Evolutionary conservation across 2,329 filamentous ascomycete genomes (phyloP), one percentile per base, ranked within the genome.

Genomic region (Fusarium agapanthi): DNA sequence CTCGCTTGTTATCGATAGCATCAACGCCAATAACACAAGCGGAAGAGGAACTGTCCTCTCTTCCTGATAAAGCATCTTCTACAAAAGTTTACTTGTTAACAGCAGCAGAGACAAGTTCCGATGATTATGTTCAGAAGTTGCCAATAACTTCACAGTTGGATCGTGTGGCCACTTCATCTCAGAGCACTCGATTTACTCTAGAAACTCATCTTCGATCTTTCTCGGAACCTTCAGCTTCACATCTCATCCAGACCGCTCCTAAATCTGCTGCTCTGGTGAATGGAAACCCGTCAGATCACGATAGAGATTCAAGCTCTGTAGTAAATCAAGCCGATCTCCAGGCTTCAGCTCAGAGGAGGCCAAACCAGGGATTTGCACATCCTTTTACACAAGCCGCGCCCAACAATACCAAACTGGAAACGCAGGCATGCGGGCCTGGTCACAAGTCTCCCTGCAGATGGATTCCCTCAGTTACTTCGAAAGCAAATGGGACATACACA

Each of bases 401-500:
- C 47, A 69, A 66, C 37, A 62, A 53, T 30, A 72, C 71, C 44
- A 55, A 41, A 30, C 20, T 18, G 20, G n/a, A 45, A 32, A 37
- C 48, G n/a, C 62, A 32, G 51, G 30, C 60, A 24, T 65, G 57
- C 48, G 45, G 51, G 11, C 38, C 59, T n/a, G 40, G 38, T 3
- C n/a, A 37, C n/a, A 24, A 43, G 12, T 47, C 30, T 26, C 43
- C 44, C 22, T 63, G 61, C 15, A 38, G 18, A 30, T 63, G 67
- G 61, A 48, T 71, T 30, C 58, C 69, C 10, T 67, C 73, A 22
- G n/a, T 60, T 34, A 61, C 48, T 22, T 65, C 64, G 32, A 64
- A 48, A 30, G 51, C 57, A 64, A 77, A 77, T 22, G 59, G 37
- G 32, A 76, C 73, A 24, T 57, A 57, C 13, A 56, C 72, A 14